Conservation (phyloP, 1,284 basidiomycete species). For the Cerioporus squamosus region DNA sequence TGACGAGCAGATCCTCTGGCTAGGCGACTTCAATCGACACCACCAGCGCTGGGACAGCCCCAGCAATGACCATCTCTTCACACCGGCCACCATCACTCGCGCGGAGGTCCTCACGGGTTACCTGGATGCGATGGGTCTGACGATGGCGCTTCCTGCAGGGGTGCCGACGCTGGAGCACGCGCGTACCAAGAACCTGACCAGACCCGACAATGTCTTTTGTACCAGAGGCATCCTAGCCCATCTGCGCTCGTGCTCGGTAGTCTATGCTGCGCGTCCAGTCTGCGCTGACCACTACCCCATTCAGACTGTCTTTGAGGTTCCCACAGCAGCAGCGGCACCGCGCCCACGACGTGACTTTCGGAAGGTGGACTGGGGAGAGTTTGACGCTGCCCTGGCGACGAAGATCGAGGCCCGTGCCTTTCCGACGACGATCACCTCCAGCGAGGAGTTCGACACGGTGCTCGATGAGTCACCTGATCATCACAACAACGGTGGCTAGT, state of each 20-base stretch:
- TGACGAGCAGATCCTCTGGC: slow-evolving; percentile 41
- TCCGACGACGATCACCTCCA: background rate
- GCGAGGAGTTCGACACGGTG: slow-evolving; percentile 11
- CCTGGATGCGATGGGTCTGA: slow-evolving; percentile 22
- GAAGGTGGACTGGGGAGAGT: slow-evolving; percentile 29
- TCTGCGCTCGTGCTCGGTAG: slow-evolving; percentile 27
- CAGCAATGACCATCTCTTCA: slow-evolving; percentile 42
- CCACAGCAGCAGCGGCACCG: background rate
- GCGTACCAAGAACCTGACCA: slow-evolving; percentile 32
- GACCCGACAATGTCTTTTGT: slow-evolving; percentile 41
- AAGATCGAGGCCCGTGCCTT: background rate
- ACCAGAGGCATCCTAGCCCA: slow-evolving; percentile 10
- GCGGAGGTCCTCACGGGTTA: slow-evolving; percentile 30
- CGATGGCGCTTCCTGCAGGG: slow-evolving; percentile 32
- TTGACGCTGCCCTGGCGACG: slow-evolving; percentile 18
- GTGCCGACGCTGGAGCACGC: slow-evolving; percentile 35
- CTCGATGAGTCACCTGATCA: background rate
- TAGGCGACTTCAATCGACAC: slow-evolving; percentile 56
- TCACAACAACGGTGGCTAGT: background rate
- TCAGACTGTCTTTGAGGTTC: slow-evolving; percentile 14
- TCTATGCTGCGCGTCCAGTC: slow-evolving; percentile 14
- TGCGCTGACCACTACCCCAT: slow-evolving; percentile 37
- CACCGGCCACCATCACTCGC: slow-evolving; percentile 6
- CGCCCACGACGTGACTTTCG: slow-evolving; percentile 25
- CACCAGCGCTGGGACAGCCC: slow-evolving; percentile 50